Evolutionary conservation across 495 filamentous ascomycete species (phyloP), one percentile per base, ranked within the genome.

Genomic region (Penicillium ochrochloron): DNA sequence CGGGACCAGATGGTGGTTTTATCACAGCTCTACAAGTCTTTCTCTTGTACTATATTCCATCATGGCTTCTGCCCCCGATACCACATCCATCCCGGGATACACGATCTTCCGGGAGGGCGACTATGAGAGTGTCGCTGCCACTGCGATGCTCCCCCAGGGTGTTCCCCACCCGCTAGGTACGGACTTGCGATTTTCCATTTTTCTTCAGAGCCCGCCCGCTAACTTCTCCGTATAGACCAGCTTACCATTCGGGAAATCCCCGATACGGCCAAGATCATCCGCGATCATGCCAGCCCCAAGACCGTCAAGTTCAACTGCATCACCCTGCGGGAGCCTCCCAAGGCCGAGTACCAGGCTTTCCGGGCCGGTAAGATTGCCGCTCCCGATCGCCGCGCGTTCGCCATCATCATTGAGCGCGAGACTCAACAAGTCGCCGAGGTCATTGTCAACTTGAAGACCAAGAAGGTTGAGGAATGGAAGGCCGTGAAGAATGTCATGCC

Each of bases 261-360:
- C 17, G 37, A 66, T 35, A 64, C 66, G n/a, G 73, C 74, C 21
- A 67, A 69, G 60, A 48, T 78, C 10, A 68, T 78, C 53, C 76
- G 76, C 9, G 69, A 77, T 11, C 69, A 76, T 61, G 69, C 66
- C 35, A 71, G 58, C 59, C 70, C 75, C 21, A 75, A 71, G 62
- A 57, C 65, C 6, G 79, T 94, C 53, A 85, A 85, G 69, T 96
- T 92, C 86, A 95, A 96, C 82, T 90, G 92, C 55, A 85, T 96
- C 62, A 89, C 92, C 23, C 80, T 94, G 19, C 89, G 85, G 31
- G 93, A 96, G 76, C 92, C 92, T 35, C 83, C 80, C 61, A 96
- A 96, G 80, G 84, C 83, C 54, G 89, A 92, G 64, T 93, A 96
- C 86, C 76, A 84, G 59, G 84, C 83, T 58, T 97, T 89, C 88